Percentiles rank a stretch among this genome's conserved stretches.
These are phyloP conservation scores for Phalaenopsis equestris DNA, from an alignment of 106 monocot species.

Conservation along the genomic window DNA sequence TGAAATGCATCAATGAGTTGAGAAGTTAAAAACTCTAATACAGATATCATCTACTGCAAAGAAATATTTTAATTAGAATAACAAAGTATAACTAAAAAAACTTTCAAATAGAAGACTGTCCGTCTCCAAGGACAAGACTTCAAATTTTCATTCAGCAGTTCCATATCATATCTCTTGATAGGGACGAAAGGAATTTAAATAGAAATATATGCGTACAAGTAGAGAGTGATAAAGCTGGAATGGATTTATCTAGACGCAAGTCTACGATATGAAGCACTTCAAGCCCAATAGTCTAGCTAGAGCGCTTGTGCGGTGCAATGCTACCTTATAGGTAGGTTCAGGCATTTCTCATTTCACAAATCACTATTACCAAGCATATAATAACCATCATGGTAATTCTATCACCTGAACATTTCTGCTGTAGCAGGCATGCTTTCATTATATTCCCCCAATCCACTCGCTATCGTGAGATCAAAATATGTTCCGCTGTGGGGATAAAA, in stretches of 20 bases:
- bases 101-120: no score
- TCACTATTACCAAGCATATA: not conserved
- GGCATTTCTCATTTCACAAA: not conserved
- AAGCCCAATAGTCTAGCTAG: not conserved
- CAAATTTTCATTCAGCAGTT: no score
- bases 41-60: no score
- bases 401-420: conserved; percentile 74
- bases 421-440: conserved; percentile 45
- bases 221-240: no score
- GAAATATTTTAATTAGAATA: no score
- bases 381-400: not conserved
- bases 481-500: conserved; percentile 33
- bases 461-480: conserved; percentile 64
- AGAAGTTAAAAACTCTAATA: no score
- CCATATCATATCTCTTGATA: no score
- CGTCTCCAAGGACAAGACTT: no score
- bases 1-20: not conserved
- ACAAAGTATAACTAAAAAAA: no score
- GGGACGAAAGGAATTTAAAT: no score
- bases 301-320: not conserved
- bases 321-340: not conserved
- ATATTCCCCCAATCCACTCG: conserved; percentile 44
- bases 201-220: no score
- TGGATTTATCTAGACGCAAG: no score
- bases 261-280: not conserved